Conservation (phyloP, 768 basidiomycete genomes). For the Rhodotorula taiwanensis region DNA sequence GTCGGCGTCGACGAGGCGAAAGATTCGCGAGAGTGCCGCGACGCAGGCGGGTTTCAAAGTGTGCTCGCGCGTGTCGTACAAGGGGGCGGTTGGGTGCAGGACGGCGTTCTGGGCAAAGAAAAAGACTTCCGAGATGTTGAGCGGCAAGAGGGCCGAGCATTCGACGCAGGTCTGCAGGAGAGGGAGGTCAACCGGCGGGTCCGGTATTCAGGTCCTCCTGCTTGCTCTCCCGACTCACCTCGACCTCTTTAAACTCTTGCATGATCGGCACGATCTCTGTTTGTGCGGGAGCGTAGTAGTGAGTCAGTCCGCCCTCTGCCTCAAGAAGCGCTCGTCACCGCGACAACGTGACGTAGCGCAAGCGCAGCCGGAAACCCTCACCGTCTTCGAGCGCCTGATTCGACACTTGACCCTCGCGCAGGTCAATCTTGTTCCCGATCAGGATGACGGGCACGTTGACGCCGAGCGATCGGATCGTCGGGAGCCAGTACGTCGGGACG, state of each 20-base stretch:
- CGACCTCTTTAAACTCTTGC: conserved; percentile 80
- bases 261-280: conserved; percentile 83
- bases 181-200: not conserved
- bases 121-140: conserved; percentile 80
- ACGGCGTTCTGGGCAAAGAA: conserved; percentile 99
- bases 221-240: conserved; percentile 5
- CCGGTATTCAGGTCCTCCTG: not conserved
- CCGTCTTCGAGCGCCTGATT: conserved; percentile 86
- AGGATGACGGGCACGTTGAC: conserved; percentile 98
- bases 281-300: not conserved
- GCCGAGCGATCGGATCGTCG: conserved; percentile 85
- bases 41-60: conserved; percentile 89
- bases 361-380: not conserved
- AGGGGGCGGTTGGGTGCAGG: conserved; percentile 87
- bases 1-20: conserved; percentile 89
- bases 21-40: conserved; percentile 82
- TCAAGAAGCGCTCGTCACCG: too few species aligned
- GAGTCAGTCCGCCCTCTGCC: not conserved
- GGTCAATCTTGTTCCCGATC: conserved; percentile 96
- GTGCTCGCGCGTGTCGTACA: conserved; percentile 94
- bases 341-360: too few species aligned
- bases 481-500: conserved; percentile 96
- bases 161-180: conserved; percentile 80
- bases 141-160: conserved; percentile 41
- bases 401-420: conserved; percentile 85